Base-by-base conservation (phyloP, 352 stramenopile genomes). In the Elongisporangium prolatum region DNA sequence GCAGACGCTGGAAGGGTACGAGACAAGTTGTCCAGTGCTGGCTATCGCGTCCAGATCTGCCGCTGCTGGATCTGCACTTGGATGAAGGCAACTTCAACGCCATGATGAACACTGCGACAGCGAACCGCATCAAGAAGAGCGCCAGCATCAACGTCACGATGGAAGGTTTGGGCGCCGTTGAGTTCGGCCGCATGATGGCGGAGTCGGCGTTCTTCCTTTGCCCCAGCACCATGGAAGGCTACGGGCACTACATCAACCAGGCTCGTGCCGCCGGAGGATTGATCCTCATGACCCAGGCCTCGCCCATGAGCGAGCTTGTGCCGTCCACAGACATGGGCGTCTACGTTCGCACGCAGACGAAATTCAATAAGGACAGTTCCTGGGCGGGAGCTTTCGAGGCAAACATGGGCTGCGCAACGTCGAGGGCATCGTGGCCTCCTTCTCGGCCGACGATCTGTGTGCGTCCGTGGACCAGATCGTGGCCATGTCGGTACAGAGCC, bases 171-270 rank as follows among this genome's bases (percentile, higher is more conserved):
- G 60, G 72, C 51, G 52, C 65, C 5, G 52, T 25, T 11, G 50
- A 52, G 34, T 89, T 85, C 55, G 69, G 69, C 7, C 70, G 69
- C 17, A 56, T 75, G 4, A 40, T 89, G 17, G 75, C 74, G 1
- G 66, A 87, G 34, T 65, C 68, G 13, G 44, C 70, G 18, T 80
- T 76, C 34, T 82, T 89, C 44, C 56, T 89, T 22, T 89, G 80
- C 55, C 67, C 80, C n/a, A 89, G 80, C 66, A 55, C 11, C 78
- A n/a, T n/a, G n/a, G n/a, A n/a, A n/a, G n/a, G n/a, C n/a, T n/a
- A n/a, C n/a, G n/a, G n/a, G n/a, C n/a, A 88, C 67, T 88, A 88
- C 60, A 75, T 88, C 61, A 88, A 88, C 59, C 78, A 88, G 25
- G 75, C 75, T 25, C 71, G 75, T 9, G 78, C 78, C 17, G 64